Evolutionary conservation across 805 yeast species (phyloP).

Genomic region (Monosporozyma aquatica): DNA sequence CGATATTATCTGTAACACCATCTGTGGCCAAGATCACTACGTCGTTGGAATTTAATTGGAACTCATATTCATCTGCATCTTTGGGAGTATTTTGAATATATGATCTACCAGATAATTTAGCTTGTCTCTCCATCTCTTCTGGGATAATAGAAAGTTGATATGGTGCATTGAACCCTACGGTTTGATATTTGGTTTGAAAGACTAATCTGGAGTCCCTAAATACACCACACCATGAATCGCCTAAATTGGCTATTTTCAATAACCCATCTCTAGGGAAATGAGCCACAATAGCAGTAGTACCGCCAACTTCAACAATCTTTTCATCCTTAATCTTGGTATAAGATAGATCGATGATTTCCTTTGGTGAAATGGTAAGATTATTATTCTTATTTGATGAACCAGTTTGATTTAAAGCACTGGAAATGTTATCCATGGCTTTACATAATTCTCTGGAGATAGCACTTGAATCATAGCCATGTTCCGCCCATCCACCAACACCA

Average conservation of each 20-base stretch:
- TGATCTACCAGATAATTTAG: slow-evolving; percentile 45
- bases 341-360: slow-evolving; percentile 44
- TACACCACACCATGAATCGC: slow-evolving; percentile 92
- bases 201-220: slow-evolving; percentile 58
- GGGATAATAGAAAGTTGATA: slow-evolving; percentile 86
- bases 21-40: slow-evolving; percentile 83
- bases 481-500: slow-evolving; percentile 98
- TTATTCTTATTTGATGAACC: background rate
- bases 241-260: slow-evolving; percentile 67
- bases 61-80: slow-evolving; percentile 56
- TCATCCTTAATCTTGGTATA: slow-evolving; percentile 44
- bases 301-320: slow-evolving; percentile 73
- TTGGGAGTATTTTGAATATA: slow-evolving; percentile 65
- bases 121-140: slow-evolving; percentile 42
- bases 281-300: slow-evolving; percentile 88
- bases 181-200: slow-evolving; percentile 63
- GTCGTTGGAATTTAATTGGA: slow-evolving; percentile 63
- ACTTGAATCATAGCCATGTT: slow-evolving; percentile 81
- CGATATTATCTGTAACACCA: slow-evolving; percentile 84
- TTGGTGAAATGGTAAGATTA: slow-evolving; percentile 29
- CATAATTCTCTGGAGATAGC: slow-evolving; percentile 80
- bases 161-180: slow-evolving; percentile 87
- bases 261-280: slow-evolving; percentile 44
- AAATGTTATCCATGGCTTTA: slow-evolving; percentile 36
- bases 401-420: slow-evolving; percentile 5